These are phyloP conservation scores for Cochlearia excelsa DNA, from an alignment of 345 rosid species.

Conservation along the genomic window DNA sequence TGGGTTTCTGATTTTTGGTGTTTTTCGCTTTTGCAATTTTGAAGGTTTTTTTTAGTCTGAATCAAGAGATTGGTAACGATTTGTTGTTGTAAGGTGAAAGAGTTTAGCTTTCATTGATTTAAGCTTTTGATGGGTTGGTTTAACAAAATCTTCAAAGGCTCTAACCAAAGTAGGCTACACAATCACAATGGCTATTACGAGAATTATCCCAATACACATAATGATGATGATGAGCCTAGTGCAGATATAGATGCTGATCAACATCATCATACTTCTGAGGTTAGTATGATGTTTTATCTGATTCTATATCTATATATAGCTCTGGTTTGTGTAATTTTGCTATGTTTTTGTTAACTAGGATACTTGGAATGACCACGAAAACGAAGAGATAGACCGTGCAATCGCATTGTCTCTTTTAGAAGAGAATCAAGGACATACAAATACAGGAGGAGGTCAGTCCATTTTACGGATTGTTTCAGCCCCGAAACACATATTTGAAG, in stretches of 20 bases:
- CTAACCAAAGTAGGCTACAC: slow-evolving; percentile 49
- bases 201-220: slow-evolving; percentile 33
- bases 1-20: too few relatives aligned
- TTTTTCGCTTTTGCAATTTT: too few relatives aligned
- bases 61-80: not conserved
- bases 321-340: not conserved
- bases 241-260: slow-evolving; percentile 30
- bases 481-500: not conserved
- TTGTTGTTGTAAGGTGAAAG: slow-evolving; percentile 31
- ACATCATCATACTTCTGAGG: slow-evolving; percentile 66
- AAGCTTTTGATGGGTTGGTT: slow-evolving; percentile 71
- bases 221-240: slow-evolving; percentile 30
- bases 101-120: slow-evolving; percentile 27
- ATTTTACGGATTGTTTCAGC: not conserved
- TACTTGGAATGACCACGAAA: slow-evolving; percentile 49
- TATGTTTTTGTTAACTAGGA: slow-evolving; percentile 39
- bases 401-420: slow-evolving; percentile 77
- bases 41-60: not conserved
- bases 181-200: slow-evolving; percentile 50
- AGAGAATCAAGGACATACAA: slow-evolving; percentile 48
- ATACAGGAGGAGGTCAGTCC: slow-evolving; percentile 47
- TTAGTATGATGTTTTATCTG: slow-evolving; percentile 16
- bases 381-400: slow-evolving; percentile 79
- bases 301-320: not conserved
- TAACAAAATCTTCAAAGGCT: slow-evolving; percentile 77